Evolutionary conservation across 2,329 filamentous ascomycete species (phyloP).

Genomic region (Sporothrix variecibatus): DNA sequence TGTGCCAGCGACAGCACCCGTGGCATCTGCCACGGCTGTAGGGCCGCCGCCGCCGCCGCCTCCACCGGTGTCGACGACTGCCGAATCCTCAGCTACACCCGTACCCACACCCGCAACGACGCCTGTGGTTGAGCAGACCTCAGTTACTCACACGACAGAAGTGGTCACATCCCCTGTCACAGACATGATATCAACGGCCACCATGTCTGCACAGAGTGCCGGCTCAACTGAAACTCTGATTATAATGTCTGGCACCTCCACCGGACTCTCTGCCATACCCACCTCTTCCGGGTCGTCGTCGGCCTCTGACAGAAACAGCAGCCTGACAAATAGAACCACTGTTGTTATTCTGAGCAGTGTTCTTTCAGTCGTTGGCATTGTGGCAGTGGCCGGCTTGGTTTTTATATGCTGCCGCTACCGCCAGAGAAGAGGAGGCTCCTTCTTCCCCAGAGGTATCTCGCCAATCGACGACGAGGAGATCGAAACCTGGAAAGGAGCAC

Average conservation of each 20-base stretch:
- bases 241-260: background rate
- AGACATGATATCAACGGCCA: background rate
- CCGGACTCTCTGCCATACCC: background rate
- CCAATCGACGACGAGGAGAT: conserved; percentile 68
- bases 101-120: background rate
- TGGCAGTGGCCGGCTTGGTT: conserved; percentile 42
- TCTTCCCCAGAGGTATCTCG: conserved; percentile 58
- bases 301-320: conserved; percentile 16
- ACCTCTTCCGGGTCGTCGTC: background rate
- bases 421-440: conserved; percentile 42
- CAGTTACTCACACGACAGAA: background rate
- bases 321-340: conserved; percentile 42
- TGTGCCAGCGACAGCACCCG: background rate
- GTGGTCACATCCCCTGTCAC: background rate
- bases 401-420: conserved; percentile 45
- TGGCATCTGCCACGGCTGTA: conserved; percentile 13
- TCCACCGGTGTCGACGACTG: background rate
- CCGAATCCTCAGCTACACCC: no score
- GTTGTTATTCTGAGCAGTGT: conserved; percentile 55
- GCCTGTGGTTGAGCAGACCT: background rate
- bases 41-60: conserved; percentile 13
- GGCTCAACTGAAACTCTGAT: background rate
- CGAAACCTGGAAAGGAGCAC: conserved; percentile 59
- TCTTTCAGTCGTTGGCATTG: conserved; percentile 49
- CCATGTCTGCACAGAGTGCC: background rate